Percentiles rank a stretch among this genome's conserved stretches.
Conservation (phyloP, 306 rosid genomes). For the Luffa acutangula region DNA sequence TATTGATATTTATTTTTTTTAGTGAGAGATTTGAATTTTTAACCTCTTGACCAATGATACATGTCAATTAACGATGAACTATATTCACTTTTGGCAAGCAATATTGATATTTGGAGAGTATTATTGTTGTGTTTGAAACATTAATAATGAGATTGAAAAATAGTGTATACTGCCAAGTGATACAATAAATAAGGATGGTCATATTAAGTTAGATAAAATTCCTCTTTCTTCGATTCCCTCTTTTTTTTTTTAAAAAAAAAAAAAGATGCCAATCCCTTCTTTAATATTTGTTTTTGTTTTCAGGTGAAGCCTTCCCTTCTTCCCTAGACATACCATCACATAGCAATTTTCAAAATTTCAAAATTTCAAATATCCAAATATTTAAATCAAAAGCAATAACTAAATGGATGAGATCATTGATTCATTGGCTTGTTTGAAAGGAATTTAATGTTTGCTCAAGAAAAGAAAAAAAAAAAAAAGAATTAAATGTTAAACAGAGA, state of each 20-base stretch:
- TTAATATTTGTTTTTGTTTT: neutral
- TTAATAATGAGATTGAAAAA: no score
- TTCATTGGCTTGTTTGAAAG: neutral
- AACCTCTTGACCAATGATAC: no score
- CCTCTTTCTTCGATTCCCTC: no score
- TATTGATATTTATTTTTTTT: no score
- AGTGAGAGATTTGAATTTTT: no score
- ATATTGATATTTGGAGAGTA: no score
- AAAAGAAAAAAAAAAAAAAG: neutral
- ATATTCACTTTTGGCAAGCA: no score
- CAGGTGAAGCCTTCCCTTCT: neutral
- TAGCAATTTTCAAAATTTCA: neutral
- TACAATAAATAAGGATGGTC: no score
- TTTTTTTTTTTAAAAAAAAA: no score
- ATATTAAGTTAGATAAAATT: no score
- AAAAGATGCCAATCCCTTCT: neutral
- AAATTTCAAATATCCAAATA: neutral
- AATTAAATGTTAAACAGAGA: neutral
- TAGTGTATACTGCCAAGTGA: neutral
- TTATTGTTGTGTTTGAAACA: no score
- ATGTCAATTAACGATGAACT: no score
- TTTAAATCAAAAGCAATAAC: neutral
- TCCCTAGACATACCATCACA: neutral
- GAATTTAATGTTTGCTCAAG: neutral
- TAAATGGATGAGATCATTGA: neutral